Evolutionary conservation across 495 filamentous ascomycete genomes (phyloP).

Genomic region (Neurospora sp.): DNA sequence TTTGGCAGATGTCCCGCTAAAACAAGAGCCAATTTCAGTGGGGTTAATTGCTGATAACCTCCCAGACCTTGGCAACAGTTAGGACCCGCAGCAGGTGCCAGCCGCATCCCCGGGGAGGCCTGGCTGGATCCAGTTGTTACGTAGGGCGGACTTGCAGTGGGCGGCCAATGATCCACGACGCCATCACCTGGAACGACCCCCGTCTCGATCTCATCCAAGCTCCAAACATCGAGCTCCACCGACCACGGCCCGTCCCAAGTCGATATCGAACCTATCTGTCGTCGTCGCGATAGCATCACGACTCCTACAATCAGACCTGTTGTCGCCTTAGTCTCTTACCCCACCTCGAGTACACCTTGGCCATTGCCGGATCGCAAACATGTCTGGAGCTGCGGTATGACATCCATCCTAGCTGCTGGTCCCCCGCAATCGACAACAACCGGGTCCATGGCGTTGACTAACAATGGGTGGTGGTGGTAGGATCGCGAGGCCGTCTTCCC

Average conservation of each 20-base stretch:
- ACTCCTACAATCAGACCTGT: not conserved
- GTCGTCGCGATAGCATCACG: not conserved
- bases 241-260: not conserved
- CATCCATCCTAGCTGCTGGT: not conserved
- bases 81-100: not conserved
- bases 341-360: not conserved
- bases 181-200: not conserved
- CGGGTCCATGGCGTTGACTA: constrained; percentile 9
- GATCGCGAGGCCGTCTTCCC: constrained; percentile 93
- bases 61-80: not conserved
- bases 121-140: not conserved
- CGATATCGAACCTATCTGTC: not conserved
- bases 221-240: not conserved
- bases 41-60: not conserved
- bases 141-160: not conserved
- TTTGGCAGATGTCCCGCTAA: not conserved
- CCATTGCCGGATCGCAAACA: constrained; percentile 20
- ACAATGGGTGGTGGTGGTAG: constrained; percentile 27
- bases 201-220: not conserved
- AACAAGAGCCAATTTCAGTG: not conserved
- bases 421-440: not conserved
- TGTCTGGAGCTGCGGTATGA: constrained; percentile 53
- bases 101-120: not conserved
- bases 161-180: not conserved
- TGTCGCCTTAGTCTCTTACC: not conserved